Evolutionary conservation across 2,329 filamentous ascomycete species (phyloP), one percentile per base, ranked within the genome.

Genomic region (Ascochyta pisi): DNA sequence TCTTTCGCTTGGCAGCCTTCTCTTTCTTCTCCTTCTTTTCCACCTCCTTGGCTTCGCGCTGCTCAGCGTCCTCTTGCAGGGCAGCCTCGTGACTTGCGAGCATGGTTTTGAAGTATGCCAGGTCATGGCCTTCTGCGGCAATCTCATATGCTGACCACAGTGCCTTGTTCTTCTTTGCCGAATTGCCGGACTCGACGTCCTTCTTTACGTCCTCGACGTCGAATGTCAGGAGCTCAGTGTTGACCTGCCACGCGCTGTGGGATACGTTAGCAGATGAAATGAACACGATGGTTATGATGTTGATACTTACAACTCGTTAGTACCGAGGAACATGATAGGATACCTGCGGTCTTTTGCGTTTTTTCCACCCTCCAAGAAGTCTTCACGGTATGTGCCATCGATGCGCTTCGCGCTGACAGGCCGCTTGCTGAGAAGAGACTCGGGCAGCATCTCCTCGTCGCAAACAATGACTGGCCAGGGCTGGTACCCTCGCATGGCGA

Each of bases 401-500:
- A 85, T 79, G 55, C 90, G 87, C 66, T 86, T 87, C 22, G 94
- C 92, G 40, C 91, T 92, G 49, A 96, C 91, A 8, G 94, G 95
- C 58, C 95, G 89, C 41, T 84, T 85, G 68, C 84, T 89, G 50
- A 96, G 78, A 23, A 99, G 84, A 13, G 84, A 86, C 54, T 87
- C 82, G 2, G 95, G 94, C 19, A 99, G 86, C 89, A 99, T 98
- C 60, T 89, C 88, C 76, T 99, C 94, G 73, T 96, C 92, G 75
- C 91, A 95, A 67, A 99, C 87, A 72, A 99, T 90, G 50, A 92
- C 89, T 15, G 95, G 95, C 95, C 95, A 99, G 35, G 91, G 89
- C 29, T 95, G 91, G 77, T 91, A 96, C 57, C 94, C 95, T 82
- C 96, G 96, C 77, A 99, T 87, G 76, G 93, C 91, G 62, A 96